A percentile compares a stretch with the other conserved stretches of the same genome.
Evolutionary conservation across 164 flowering plant species (phyloP).

Genomic region (Vitis cinerea): DNA sequence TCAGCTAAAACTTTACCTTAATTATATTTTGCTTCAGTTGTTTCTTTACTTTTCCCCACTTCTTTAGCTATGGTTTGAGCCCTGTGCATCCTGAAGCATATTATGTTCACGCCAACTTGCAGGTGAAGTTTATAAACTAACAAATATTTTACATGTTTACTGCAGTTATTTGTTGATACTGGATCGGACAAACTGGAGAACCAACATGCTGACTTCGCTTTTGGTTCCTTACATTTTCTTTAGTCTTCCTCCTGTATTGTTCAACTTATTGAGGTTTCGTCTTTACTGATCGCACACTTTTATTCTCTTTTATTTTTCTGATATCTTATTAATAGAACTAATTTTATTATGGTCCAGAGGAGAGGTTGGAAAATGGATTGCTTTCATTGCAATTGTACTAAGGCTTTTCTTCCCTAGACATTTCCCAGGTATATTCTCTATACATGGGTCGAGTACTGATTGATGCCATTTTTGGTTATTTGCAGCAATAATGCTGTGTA

Average conservation of each 20-base stretch:
- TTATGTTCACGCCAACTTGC: not conserved
- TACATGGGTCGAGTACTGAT: not conserved
- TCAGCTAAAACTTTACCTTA: no score
- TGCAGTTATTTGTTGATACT: constrained; percentile 85
- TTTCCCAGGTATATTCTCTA: constrained; percentile 59
- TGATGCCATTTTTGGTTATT: not conserved
- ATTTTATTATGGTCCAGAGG: constrained; percentile 48
- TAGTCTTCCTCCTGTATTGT: constrained; percentile 61
- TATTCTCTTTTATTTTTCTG: not conserved
- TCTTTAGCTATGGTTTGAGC: not conserved
- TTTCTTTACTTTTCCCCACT: not conserved
- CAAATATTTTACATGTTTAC: not conserved
- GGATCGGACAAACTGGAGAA: constrained; percentile 96
- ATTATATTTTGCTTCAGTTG: not conserved
- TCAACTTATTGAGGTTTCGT: constrained; percentile 62
- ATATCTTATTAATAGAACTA: constrained; percentile 2
- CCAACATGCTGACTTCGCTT: constrained; percentile 82
- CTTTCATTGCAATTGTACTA: constrained; percentile 72
- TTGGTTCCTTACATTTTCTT: constrained; percentile 89
- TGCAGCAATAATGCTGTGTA: not conserved
- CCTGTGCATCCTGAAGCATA: not conserved
- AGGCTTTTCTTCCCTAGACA: constrained; percentile 81
- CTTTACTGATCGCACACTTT: not conserved
- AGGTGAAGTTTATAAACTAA: not conserved
- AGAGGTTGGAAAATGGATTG: constrained; percentile 87